Base-by-base conservation (phyloP, 2,329 filamentous ascomycete genomes). In the Colletotrichum theobromicola region DNA sequence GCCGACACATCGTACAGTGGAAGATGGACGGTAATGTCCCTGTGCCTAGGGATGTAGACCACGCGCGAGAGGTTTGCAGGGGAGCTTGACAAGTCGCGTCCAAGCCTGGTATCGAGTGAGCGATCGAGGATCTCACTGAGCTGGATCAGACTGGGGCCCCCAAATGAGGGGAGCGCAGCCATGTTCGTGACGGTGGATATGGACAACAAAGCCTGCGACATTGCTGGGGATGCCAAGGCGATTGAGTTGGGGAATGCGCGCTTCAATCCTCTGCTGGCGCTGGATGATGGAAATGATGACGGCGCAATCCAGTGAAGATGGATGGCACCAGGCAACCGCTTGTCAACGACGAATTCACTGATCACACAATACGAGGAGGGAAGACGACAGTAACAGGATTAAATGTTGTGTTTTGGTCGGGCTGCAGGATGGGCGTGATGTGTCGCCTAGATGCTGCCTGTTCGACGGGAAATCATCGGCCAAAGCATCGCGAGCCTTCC, bases 1-100 rank as follows among this genome's bases (percentile, higher is more conserved):
- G 50, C 30, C 4, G 68, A 62, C 10, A 77, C 18, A 18, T 77
- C 76, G 35, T 77, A 77, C 21, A 77, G 55, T 4, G 76, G 76
- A 4, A 77, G 66, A 15, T 77, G 76, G 3, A 46, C 57, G 16
- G 67, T 60, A 13, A 15, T 61, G 13, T 72, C 61, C 2, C 26
- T 57, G 26, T 77, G 74, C 2, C 50, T 67, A 7, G 76, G 71
- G 12, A 77, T 26, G 24, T 72, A 75, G 3, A 77, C 61, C 53
- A 73, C 68, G 7, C 76, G 76, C 4, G 75, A 68, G 6, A 77
- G 68, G 26, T 77, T 62, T 4, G 68, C 42, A 1, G 76, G 76
- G 18, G 63, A 67, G 18, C 16, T 50, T 13, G 32, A 12, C 24
- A 76, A 68, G 10, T 55, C 24, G 18, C 68, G 75, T 2, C 68